A percentile compares a stretch with the other conserved stretches of the same genome.
phyloP scores from a whole-genome alignment of 805 yeast species.

The Tetrapisispora pingtungensis region DNA sequence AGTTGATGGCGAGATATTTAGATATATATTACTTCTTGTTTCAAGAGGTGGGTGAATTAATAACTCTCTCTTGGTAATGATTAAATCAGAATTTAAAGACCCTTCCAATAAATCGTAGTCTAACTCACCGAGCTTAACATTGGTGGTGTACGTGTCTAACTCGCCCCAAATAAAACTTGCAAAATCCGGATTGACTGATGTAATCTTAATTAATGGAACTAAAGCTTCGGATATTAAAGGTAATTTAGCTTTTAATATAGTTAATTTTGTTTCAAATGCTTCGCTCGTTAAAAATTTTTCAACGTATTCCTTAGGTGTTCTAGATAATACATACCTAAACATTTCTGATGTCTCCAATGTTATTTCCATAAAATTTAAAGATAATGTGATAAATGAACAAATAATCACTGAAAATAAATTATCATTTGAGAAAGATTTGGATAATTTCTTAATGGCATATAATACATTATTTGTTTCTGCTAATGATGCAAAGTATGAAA shows the following conservation, averaged over 20 bases:
- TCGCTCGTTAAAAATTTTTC: slow-evolving; percentile 31
- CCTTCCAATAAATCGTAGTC: slow-evolving; percentile 36
- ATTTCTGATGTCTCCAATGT: slow-evolving; percentile 27
- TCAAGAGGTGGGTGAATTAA: slow-evolving; percentile 52
- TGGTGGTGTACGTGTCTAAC: slow-evolving; percentile 53
- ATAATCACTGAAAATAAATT: slow-evolving; percentile 39
- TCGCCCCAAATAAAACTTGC: slow-evolving; percentile 54
- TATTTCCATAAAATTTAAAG: slow-evolving; percentile 39
- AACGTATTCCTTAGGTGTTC: slow-evolving; percentile 30
- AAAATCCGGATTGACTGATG: slow-evolving; percentile 53
- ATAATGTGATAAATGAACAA: slow-evolving; percentile 28
- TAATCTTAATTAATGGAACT: slow-evolving; percentile 48
- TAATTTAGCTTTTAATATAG: slow-evolving; percentile 57
- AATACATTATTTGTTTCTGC: slow-evolving; percentile 38
- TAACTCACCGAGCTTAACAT: slow-evolving; percentile 31
- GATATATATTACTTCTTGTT: slow-evolving; percentile 33
- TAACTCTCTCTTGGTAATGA: slow-evolving; percentile 39
- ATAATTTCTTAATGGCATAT: slow-evolving; percentile 33
- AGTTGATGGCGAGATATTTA: slow-evolving; percentile 46
- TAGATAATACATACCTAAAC: slow-evolving; percentile 22
- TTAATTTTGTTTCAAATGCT: slow-evolving; percentile 27
- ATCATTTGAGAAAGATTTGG: slow-evolving; percentile 39
- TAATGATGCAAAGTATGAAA: slow-evolving; percentile 29
- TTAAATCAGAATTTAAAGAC: slow-evolving; percentile 29
- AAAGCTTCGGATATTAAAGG: slow-evolving; percentile 48